Percentiles rank a stretch among this genome's conserved stretches.
Evolutionary conservation across 73 alveolate genomes (phyloP).

Genomic region (Paramecium biaurelia): DNA sequence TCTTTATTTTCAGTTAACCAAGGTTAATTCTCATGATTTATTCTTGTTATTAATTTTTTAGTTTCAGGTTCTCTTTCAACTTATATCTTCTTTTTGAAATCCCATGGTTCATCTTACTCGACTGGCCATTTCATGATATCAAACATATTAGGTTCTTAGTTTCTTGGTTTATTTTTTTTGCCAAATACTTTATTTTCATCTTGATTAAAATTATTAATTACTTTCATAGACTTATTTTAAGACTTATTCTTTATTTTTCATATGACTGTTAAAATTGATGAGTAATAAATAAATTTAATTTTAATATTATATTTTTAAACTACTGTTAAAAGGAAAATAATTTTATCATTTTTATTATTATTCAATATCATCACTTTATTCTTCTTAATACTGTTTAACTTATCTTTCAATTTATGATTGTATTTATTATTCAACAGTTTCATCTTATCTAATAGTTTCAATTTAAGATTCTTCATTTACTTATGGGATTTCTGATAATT

Average conservation of each 20-base stretch:
- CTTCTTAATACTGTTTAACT: neutral
- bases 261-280: constrained; percentile 43
- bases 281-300: neutral
- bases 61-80: constrained; percentile 44
- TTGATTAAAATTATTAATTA: neutral
- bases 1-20: constrained; percentile 47
- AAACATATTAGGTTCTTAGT: constrained; percentile 41
- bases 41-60: neutral
- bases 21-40: constrained; percentile 8
- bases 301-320: neutral
- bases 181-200: constrained; percentile 39
- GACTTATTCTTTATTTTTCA: constrained; percentile 35
- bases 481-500: constrained; percentile 6
- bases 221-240: constrained; percentile 48
- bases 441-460: neutral
- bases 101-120: constrained; percentile 49
- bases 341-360: neutral
- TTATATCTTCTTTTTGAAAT: constrained; percentile 38
- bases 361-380: neutral
- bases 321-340: constrained; percentile 6
- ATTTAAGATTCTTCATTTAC: neutral
- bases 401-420: neutral
- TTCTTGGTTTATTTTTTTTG: constrained; percentile 28
- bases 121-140: neutral
- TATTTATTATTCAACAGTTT: neutral